Evolutionary conservation across 331 rosid species (phyloP), one percentile per base, ranked within the genome.

Genomic region (Phaseolus coccineus): DNA sequence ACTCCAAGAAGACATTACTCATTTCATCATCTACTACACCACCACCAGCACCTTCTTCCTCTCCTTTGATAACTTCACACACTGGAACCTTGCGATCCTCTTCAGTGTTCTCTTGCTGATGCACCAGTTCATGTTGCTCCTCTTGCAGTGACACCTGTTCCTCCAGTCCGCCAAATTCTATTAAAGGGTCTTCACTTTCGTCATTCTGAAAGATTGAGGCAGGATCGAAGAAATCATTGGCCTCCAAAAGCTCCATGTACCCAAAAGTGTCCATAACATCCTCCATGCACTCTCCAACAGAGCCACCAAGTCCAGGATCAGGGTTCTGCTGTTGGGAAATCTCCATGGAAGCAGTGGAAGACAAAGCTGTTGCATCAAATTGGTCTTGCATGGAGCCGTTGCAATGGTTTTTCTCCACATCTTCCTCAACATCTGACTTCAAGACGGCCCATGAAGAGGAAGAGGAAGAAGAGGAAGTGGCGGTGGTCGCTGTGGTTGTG

Each of bases 1-100:
- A 96, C 39, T 96, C 97, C 88, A 96, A 82, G 82, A 96, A 93
- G 81, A 96, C 96, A 22, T 22, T 80, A 33, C 91, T 91, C 98
- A 96, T 90, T 28, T 91, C 97, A 35, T 86, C 92, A 28, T 82
- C 87, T 3, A 72, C 71, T 1, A 37, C 80, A 44, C 44, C 80
- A 40, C 6, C 52, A 48, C 3, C 67, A 14, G 8, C 77, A 59
- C 61, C 87, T 44, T 52, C 80, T 53, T 52, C 81, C 3, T 40
- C 80, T 31, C 40, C 80, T 11, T 71, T 76, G 1, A 47, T 74
- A 44, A 81, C 84, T 46, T 27, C 77, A 69, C 35, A 62, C 4
- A 52, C 28, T 25, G 42, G 69, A 69, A 74, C 69, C 37, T 53
- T 69, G 11, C 81, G 9, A 0, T 74, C 63, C 27, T 53, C 69